phyloP scores from a whole-genome alignment of 2,329 filamentous ascomycete genomes.

The Penicillium sp. region DNA sequence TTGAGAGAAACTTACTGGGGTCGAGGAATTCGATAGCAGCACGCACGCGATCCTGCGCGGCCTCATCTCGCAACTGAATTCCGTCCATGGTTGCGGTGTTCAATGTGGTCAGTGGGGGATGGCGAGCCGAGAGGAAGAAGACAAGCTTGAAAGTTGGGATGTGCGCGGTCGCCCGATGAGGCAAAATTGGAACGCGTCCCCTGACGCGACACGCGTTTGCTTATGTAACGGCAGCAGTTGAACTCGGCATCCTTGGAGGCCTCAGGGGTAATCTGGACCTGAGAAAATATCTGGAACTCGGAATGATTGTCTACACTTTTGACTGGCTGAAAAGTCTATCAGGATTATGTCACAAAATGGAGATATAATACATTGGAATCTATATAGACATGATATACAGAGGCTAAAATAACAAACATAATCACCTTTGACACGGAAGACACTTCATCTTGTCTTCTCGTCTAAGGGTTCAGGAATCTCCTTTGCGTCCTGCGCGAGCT shows the following conservation, averaged over 20 bases:
- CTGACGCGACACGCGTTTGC: conserved; percentile 21
- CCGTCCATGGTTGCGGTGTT: conserved; percentile 63
- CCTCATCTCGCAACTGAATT: conserved; percentile 79
- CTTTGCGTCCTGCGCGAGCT: background rate
- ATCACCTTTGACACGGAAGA: conserved; percentile 13
- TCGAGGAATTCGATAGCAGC: conserved; percentile 92
- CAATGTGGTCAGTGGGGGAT: conserved; percentile 19
- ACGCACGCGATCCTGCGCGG: conserved; percentile 78
- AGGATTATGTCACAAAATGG: background rate
- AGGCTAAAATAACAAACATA: conserved; percentile 18
- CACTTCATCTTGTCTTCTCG: conserved; percentile 5
- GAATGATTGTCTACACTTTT: background rate
- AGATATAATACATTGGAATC: conserved; percentile 19
- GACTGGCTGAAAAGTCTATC: background rate
- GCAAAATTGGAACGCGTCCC: conserved; percentile 42
- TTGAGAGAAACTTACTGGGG: conserved; percentile 66
- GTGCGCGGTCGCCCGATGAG: conserved; percentile 36
- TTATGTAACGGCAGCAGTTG: conserved; percentile 24
- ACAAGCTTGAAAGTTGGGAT: conserved; percentile 23
- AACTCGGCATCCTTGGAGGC: too few species aligned
- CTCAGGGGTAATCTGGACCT: background rate
- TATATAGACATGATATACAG: conserved; percentile 19
- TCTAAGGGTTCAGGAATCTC: background rate
- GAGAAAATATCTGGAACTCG: too few species aligned
- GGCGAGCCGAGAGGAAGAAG: conserved; percentile 22